These are phyloP conservation scores for Tripterygium wilfordii DNA, from an alignment of 177 flowering plant genomes.

Conservation along the genomic window DNA sequence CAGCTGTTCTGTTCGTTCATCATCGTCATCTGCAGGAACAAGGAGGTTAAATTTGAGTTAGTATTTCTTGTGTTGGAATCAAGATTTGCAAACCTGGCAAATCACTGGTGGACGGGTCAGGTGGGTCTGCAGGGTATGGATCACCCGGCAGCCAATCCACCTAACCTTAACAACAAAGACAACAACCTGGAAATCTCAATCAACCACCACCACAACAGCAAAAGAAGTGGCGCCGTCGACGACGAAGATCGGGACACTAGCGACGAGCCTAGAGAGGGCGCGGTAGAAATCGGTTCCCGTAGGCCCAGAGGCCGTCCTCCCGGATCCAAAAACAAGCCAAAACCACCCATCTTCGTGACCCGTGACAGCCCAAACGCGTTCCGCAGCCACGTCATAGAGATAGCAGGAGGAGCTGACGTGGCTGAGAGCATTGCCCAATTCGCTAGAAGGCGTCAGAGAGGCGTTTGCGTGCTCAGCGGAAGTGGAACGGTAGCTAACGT, in stretches of 20 bases:
- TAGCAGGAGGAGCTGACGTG: conserved; percentile 58
- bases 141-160: conserved; percentile 22
- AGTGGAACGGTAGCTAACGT: conserved; percentile 74
- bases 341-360: conserved; percentile 73
- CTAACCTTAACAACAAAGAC: conserved; percentile 16
- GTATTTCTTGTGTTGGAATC: too few species aligned
- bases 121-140: conserved; percentile 43
- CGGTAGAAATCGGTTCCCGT: conserved; percentile 51
- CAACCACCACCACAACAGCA: conserved; percentile 11
- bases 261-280: conserved; percentile 69
- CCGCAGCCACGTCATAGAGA: conserved; percentile 75
- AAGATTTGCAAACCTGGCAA: conserved; percentile 40
- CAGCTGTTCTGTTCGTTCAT: too few species aligned
- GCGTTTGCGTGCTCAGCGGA: conserved; percentile 73
- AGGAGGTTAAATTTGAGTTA: too few species aligned
- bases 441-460: conserved; percentile 65
- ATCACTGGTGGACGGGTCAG: conserved; percentile 69
- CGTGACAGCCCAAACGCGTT: conserved; percentile 77
- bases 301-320: conserved; percentile 77
- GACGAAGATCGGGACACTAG: too few species aligned
- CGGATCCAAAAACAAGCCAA: conserved; percentile 83
- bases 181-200: too few species aligned
- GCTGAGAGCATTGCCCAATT: conserved; percentile 62
- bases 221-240: conserved; percentile 17
- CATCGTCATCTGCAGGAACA: too few species aligned